Evolutionary conservation across 164 flowering plant species (phyloP).

Genomic region (Euptelea pleiosperma): DNA sequence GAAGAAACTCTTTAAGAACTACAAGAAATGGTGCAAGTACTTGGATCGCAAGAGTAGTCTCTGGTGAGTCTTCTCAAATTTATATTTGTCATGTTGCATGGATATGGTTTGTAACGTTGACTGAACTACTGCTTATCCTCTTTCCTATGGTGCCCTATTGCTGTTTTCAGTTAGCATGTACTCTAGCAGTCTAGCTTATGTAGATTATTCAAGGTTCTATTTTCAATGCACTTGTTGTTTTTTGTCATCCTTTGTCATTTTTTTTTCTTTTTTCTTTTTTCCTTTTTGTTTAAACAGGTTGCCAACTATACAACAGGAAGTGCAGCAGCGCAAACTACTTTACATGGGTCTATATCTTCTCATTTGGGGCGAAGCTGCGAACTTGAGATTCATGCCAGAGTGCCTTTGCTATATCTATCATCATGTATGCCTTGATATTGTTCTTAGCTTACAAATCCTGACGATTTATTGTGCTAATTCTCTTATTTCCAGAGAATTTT

Average conservation of each 20-base stretch:
- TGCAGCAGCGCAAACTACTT: slow-evolving; percentile 87
- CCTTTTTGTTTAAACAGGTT: slow-evolving; percentile 43
- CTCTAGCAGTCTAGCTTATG: background rate
- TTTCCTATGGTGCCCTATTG: too few species aligned
- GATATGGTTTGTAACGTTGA: background rate
- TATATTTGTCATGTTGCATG: background rate
- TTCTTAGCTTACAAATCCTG: background rate
- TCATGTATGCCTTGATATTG: slow-evolving; percentile 52
- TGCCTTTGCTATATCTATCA: slow-evolving; percentile 98
- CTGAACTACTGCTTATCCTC: background rate
- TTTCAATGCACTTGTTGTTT: background rate
- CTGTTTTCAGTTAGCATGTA: background rate
- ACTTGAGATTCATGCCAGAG: slow-evolving; percentile 98
- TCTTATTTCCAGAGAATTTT: background rate
- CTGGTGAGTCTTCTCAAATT: slow-evolving; percentile 56
- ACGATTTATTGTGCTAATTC: background rate
- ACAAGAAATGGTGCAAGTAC: slow-evolving; percentile 97
- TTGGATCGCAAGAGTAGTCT: slow-evolving; percentile 95
- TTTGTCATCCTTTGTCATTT: background rate
- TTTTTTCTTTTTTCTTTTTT: background rate
- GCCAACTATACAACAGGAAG: slow-evolving; percentile 97
- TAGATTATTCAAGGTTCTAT: background rate
- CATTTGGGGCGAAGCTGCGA: slow-evolving; percentile 99
- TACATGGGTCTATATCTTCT: slow-evolving; percentile 94
- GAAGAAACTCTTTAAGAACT: slow-evolving; percentile 96